Base-by-base conservation (phyloP, 345 rosid species). In the Erodium maritimum region DNA sequence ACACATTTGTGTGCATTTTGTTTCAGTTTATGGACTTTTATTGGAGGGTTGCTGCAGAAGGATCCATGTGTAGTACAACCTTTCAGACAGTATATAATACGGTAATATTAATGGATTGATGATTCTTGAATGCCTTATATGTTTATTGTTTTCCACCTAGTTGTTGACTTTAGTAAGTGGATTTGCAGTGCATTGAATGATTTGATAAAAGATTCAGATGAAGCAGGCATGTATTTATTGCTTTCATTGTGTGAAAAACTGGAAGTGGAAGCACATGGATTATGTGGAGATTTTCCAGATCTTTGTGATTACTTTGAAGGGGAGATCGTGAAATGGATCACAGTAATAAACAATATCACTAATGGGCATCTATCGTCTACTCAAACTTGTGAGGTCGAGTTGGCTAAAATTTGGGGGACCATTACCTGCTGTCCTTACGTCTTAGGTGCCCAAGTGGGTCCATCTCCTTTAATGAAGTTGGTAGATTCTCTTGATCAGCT, bases 341-440 rank as follows among this genome's bases (percentile, higher is more conserved):
- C 50, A 57, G 53, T 52, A 64, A 63, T 72, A 63, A 70, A 77
- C 62, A 69, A 65, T 64, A 65, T 71, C 51, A 66, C 42, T 58
- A 55, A 11, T 23, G 73, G 68, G 61, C 66, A 67, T 46, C 25
- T 55, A 23, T 64, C 71, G 45, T 70, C 71, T 67, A 54, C 73
- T 55, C 66, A 63, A 54, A 56, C 77, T 68, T 76, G 71, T 46
- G 61, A 67, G 61, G 54, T 70, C 24, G 64, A 73, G 58, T 67
- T 91, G 79, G 83, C 95, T 70, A 48, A 55, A 52, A 70, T 86
- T 21, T 86, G 96, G 95, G 94, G 86, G 77, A 71, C 65, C 23
- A 70, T 84, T 53, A 70, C 74, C 33, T 86, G 96, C 78, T 85
- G 71, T 79, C 89, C 93, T 46, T 62, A 68, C 60, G 45, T 76